Evolutionary conservation across 805 yeast species (phyloP), one percentile per base, ranked within the genome.

Genomic region (Starmerella khaoyaiensis): DNA sequence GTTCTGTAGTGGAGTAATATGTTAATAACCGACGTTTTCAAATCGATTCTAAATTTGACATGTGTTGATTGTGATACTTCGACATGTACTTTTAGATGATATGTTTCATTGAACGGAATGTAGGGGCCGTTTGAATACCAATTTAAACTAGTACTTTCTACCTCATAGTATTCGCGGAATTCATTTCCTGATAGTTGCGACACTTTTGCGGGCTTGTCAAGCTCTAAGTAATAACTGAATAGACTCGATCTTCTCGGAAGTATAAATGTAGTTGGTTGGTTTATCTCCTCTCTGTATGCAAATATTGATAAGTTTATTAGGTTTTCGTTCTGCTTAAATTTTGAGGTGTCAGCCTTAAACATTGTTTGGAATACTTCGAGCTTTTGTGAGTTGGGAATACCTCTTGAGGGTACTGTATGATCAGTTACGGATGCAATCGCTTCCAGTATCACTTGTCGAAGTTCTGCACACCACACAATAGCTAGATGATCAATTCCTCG

Each of bases 401-500:
- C 79, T 15, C 59, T 49, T 14, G 41, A 28, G 0, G 73, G 62
- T 0, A 63, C 54, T 0, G 53, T 45, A 18, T 55, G 58, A 49
- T 82, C 79, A 2, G 72, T 68, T 10, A 79, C 63, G 21, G 71
- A 77, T 32, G 79, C 58, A 25, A 90, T 52, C 0, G 75, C 61
- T 34, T 60, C 60, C 7, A 81, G 76, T 1, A 87, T 46, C 12
- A 67, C 70, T 36, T 69, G 64, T 36, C 96, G 67, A 26, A 86
- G 60, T 56, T 87, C 96, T 43, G 76, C 80, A 58, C 98, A 87
- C 98, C 98, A 87, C 2, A 87, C 94, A 33, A 90, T 76, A 0
- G 97, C 96, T 46, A 83, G 66, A 60, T 87, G 98, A 57, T 87
- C 97, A 28, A 84, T 75, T 1, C 95, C 79, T 0, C 94, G 76